Conservation (phyloP, 495 filamentous ascomycete genomes). For the Tuber microsphaerosporum region DNA sequence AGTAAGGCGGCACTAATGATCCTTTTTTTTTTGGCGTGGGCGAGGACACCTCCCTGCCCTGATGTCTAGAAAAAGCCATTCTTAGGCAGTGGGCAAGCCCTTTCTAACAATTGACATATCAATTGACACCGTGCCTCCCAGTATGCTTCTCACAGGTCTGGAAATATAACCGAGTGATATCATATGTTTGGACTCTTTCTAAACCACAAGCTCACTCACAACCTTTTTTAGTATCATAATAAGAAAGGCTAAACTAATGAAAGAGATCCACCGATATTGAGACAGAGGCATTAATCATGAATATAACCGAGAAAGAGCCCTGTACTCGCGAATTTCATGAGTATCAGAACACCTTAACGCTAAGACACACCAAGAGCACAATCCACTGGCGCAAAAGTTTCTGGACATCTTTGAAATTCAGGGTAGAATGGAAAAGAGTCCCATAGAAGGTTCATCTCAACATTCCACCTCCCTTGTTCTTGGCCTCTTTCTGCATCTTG, state of each 20-base stretch:
- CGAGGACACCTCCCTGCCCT: neutral
- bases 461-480: neutral
- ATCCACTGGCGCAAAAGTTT: no score
- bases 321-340: neutral
- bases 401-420: no score
- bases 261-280: neutral
- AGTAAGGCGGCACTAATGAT: neutral
- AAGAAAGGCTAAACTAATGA: neutral
- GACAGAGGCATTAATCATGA: neutral
- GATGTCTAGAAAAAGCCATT: neutral
- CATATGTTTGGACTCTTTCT: neutral
- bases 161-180: neutral
- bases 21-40: neutral
- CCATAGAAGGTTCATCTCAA: neutral
- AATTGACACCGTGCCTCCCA: neutral
- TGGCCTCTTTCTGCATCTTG: constrained; percentile 28
- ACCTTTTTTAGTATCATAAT: neutral
- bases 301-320: neutral
- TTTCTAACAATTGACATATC: neutral
- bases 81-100: neutral
- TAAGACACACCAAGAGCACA: no score
- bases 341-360: no score
- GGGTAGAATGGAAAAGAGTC: neutral
- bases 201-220: neutral
- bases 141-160: neutral